Evolutionary conservation across 2,329 filamentous ascomycete species (phyloP).

Genomic region (Scopulariopsis brevicaulis): DNA sequence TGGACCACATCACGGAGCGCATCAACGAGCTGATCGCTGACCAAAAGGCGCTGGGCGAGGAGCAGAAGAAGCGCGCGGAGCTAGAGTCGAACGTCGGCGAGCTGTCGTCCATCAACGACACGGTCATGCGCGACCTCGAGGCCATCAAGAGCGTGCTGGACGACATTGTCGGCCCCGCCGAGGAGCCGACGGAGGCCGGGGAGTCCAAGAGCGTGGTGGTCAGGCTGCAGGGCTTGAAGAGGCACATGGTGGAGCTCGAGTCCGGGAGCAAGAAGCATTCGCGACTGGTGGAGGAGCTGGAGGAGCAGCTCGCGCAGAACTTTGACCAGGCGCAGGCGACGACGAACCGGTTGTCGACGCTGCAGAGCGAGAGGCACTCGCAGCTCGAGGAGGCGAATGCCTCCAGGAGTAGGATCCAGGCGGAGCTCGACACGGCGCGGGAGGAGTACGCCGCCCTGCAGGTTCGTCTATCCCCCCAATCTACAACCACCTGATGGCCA

Average conservation of each 20-base stretch:
- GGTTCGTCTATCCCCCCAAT: constrained; percentile 36
- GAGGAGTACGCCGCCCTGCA: constrained; percentile 68
- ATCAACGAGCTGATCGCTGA: constrained; percentile 45
- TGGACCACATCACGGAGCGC: constrained; percentile 55
- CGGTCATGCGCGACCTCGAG: constrained; percentile 51
- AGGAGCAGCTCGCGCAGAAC: constrained; percentile 90
- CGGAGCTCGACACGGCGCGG: constrained; percentile 55
- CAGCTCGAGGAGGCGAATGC: constrained; percentile 71
- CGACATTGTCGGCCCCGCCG: constrained; percentile 38
- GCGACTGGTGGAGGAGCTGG: constrained; percentile 84
- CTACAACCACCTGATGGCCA: neutral
- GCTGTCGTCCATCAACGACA: constrained; percentile 45
- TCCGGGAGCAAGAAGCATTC: constrained; percentile 79
- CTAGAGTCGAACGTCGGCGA: constrained; percentile 44
- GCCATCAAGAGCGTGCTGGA: constrained; percentile 41
- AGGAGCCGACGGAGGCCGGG: constrained; percentile 25
- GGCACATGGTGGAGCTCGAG: constrained; percentile 52
- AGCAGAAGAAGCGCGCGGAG: constrained; percentile 42
- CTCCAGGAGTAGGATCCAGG: constrained; percentile 49
- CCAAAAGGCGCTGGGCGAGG: constrained; percentile 40
- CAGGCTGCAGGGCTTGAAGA: constrained; percentile 38
- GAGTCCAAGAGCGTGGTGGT: neutral
- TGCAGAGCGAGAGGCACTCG: constrained; percentile 62
- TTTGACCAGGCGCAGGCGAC: constrained; percentile 85
- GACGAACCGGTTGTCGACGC: constrained; percentile 74